Percentiles rank a stretch among this genome's conserved stretches.
Evolutionary conservation across 768 basidiomycete genomes (phyloP).

Genomic region (Pleurotus tuber-regium): DNA sequence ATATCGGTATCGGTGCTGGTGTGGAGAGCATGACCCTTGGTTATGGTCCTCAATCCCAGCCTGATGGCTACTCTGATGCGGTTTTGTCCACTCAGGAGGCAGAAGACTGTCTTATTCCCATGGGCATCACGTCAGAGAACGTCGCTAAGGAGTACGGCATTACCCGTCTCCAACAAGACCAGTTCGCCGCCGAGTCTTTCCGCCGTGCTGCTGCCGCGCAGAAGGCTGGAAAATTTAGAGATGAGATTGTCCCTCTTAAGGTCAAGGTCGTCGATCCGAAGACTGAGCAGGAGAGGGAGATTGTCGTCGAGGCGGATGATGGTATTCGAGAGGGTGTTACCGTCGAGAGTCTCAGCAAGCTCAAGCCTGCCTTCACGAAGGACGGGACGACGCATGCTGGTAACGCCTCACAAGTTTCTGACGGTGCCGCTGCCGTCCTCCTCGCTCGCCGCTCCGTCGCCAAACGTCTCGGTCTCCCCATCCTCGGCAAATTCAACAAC

Average conservation of each 20-base stretch:
- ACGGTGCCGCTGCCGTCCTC: slow-evolving; percentile 89
- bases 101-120: slow-evolving; percentile 80
- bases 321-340: slow-evolving; percentile 88
- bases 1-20: slow-evolving; percentile 90
- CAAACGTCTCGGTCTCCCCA: slow-evolving; percentile 78
- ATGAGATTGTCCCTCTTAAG: slow-evolving; percentile 81
- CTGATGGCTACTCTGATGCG: slow-evolving; percentile 60
- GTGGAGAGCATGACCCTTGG: slow-evolving; percentile 90
- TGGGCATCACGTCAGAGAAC: slow-evolving; percentile 96
- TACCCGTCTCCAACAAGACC: slow-evolving; percentile 76
- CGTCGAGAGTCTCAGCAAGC: slow-evolving; percentile 68
- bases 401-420: slow-evolving; percentile 88
- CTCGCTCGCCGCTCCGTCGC: slow-evolving; percentile 80
- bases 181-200: slow-evolving; percentile 82
- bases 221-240: slow-evolving; percentile 77
- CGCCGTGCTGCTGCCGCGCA: slow-evolving; percentile 80
- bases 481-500: slow-evolving; percentile 82
- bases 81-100: slow-evolving; percentile 67
- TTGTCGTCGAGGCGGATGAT: slow-evolving; percentile 79
- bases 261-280: slow-evolving; percentile 71
- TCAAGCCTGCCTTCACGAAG: slow-evolving; percentile 84
- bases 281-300: slow-evolving; percentile 62
- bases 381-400: slow-evolving; percentile 76
- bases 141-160: slow-evolving; percentile 78
- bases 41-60: slow-evolving; percentile 56